Percentiles rank a stretch among this genome's conserved stretches.
Evolutionary conservation across 345 rosid species (phyloP).

Genomic region (Lepidium aucheri): DNA sequence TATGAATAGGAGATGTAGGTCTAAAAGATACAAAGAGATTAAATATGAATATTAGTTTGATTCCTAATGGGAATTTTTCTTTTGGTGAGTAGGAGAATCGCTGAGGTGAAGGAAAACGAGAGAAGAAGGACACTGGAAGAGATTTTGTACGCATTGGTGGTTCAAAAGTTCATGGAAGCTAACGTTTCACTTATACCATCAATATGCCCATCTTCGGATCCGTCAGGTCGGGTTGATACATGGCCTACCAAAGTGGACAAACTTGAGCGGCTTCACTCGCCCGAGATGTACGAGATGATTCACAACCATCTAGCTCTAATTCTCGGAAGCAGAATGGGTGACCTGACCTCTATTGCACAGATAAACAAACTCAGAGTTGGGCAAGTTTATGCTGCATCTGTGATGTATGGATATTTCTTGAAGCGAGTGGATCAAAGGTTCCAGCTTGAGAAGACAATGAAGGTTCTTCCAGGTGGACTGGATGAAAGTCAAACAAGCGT

Average conservation of each 20-base stretch:
- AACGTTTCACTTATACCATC: conserved; percentile 67
- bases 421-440: conserved; percentile 89
- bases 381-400: conserved; percentile 99
- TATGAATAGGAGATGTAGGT: not conserved
- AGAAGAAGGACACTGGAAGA: conserved; percentile 74
- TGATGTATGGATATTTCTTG: conserved; percentile 93
- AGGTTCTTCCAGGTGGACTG: conserved; percentile 47
- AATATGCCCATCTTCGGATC: conserved; percentile 42
- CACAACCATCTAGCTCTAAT: conserved; percentile 85
- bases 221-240: conserved; percentile 50
- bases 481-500: conserved; percentile 28
- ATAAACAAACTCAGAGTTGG: conserved; percentile 89
- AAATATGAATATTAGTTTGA: not conserved
- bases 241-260: conserved; percentile 66
- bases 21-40: not conserved
- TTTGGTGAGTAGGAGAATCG: conserved; percentile 61
- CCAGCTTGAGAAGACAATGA: conserved; percentile 97
- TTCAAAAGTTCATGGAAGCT: conserved; percentile 91
- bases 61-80: not conserved
- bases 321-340: conserved; percentile 62
- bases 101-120: conserved; percentile 90
- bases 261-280: conserved; percentile 72
- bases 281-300: conserved; percentile 93
- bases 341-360: conserved; percentile 49
- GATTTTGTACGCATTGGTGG: conserved; percentile 82